Percentiles rank a stretch among this genome's conserved stretches.
Conservation (phyloP, 1,284 basidiomycete species). For the Macrocystidia cucumis region DNA sequence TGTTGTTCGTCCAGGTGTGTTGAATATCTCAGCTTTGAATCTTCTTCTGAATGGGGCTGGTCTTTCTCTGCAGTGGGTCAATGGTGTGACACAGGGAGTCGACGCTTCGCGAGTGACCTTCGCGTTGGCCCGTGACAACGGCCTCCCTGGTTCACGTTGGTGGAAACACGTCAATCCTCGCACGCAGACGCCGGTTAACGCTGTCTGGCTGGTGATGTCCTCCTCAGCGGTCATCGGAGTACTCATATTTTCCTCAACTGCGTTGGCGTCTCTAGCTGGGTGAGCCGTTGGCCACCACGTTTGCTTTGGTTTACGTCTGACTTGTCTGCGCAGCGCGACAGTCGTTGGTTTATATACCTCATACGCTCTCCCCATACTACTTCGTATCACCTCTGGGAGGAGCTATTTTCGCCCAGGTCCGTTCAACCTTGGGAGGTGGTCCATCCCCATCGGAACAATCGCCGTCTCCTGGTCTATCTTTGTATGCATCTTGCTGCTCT, state of each 20-base stretch:
- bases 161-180: slow-evolving; percentile 12
- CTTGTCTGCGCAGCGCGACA: slow-evolving; percentile 44
- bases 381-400: slow-evolving; percentile 56
- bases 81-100: slow-evolving; percentile 13
- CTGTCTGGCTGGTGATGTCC: slow-evolving; percentile 13
- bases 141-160: slow-evolving; percentile 12
- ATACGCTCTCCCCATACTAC: slow-evolving; percentile 53
- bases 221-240: slow-evolving; percentile 11
- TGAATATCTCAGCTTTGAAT: not conserved
- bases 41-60: not conserved
- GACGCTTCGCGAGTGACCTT: slow-evolving; percentile 14
- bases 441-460: slow-evolving; percentile 41
- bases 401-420: slow-evolving; percentile 42
- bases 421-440: slow-evolving; percentile 51
- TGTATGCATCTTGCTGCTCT: slow-evolving; percentile 46
- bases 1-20: slow-evolving; percentile 6
- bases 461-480: slow-evolving; percentile 58
- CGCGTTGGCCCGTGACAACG: slow-evolving; percentile 13
- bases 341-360: slow-evolving; percentile 60
- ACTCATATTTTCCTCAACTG: slow-evolving; percentile 11
- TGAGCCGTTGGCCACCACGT: slow-evolving; percentile 2
- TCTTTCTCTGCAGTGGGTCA: slow-evolving; percentile 10
- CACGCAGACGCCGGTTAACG: slow-evolving; percentile 12
- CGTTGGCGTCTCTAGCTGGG: slow-evolving; percentile 13
- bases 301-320: not conserved